These are phyloP conservation scores for Blastocystis hominis DNA, from an alignment of 352 stramenopile species.

Conservation along the genomic window DNA sequence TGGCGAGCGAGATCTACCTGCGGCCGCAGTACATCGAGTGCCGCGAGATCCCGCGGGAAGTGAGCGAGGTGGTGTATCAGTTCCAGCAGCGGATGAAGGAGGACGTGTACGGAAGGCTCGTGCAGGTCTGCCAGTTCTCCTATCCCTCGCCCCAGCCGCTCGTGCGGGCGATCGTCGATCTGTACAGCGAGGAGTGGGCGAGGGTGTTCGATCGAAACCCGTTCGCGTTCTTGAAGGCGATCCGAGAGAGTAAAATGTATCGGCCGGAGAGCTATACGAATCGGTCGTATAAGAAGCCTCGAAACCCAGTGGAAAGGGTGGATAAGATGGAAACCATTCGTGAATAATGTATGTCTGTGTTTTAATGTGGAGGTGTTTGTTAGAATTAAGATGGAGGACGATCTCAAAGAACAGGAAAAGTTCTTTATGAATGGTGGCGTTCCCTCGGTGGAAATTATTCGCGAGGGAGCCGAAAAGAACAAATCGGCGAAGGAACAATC, in stretches of 20 bases:
- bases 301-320: not conserved
- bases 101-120: slow-evolving; percentile 30
- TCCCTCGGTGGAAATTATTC: slow-evolving; percentile 9
- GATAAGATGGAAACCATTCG: not conserved
- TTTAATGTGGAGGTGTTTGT: slow-evolving; percentile 25
- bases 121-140: slow-evolving; percentile 50
- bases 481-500: not conserved
- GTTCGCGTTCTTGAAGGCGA: slow-evolving; percentile 48
- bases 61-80: not conserved
- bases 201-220: slow-evolving; percentile 33
- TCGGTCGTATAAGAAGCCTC: slow-evolving; percentile 11
- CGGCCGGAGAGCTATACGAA: slow-evolving; percentile 48
- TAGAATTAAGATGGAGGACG: not conserved
- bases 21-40: slow-evolving; percentile 25
- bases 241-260: slow-evolving; percentile 40
- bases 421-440: not conserved
- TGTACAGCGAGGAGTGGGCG: slow-evolving; percentile 40
- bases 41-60: not conserved
- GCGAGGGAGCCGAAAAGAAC: not conserved
- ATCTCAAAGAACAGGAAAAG: slow-evolving; percentile 17
- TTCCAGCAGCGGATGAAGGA: slow-evolving; percentile 26
- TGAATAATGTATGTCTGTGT: not conserved
- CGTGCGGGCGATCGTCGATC: slow-evolving; percentile 18
- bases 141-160: slow-evolving; percentile 40
- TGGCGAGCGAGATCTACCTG: slow-evolving; percentile 22